Evolutionary conservation across 306 rosid species (phyloP).

Genomic region (Lathyrus tuberosus): DNA sequence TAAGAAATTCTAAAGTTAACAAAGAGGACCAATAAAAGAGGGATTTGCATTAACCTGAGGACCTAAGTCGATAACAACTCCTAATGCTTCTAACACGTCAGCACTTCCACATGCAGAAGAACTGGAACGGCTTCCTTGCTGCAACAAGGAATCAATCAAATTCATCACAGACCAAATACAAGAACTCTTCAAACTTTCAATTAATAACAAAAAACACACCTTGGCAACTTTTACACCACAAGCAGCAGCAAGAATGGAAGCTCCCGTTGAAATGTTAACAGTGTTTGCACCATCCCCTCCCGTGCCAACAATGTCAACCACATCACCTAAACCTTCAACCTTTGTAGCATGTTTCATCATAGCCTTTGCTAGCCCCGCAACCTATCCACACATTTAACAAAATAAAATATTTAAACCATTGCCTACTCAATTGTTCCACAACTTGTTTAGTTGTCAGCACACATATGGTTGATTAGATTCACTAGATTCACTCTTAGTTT

Average conservation of each 20-base stretch:
- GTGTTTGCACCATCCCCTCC: conserved; percentile 98
- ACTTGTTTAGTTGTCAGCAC: neutral
- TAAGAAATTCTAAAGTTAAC: conserved; percentile 23
- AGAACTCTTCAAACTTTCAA: neutral
- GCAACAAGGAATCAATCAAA: conserved; percentile 31
- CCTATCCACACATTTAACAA: conserved; percentile 44
- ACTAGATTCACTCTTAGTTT: neutral
- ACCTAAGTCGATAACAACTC: conserved; percentile 71
- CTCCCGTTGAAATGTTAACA: conserved; percentile 88
- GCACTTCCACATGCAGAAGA: conserved; percentile 99
- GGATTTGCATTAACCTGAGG: conserved; percentile 56
- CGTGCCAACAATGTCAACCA: conserved; percentile 94
- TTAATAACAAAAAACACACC: conserved; percentile 45
- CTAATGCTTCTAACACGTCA: conserved; percentile 86
- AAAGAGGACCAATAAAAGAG: neutral
- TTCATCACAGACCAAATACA: conserved; percentile 7
- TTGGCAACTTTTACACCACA: conserved; percentile 95
- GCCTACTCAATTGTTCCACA: neutral
- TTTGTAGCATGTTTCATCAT: conserved; percentile 74
- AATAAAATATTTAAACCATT: neutral
- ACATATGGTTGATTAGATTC: neutral
- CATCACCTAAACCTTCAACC: conserved; percentile 81
- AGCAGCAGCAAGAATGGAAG: conserved; percentile 93
- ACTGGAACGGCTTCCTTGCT: conserved; percentile 97
- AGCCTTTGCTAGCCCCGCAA: conserved; percentile 88